Evolutionary conservation across 208 protist species (phyloP).

Genomic region (Trypanosoma avium): DNA sequence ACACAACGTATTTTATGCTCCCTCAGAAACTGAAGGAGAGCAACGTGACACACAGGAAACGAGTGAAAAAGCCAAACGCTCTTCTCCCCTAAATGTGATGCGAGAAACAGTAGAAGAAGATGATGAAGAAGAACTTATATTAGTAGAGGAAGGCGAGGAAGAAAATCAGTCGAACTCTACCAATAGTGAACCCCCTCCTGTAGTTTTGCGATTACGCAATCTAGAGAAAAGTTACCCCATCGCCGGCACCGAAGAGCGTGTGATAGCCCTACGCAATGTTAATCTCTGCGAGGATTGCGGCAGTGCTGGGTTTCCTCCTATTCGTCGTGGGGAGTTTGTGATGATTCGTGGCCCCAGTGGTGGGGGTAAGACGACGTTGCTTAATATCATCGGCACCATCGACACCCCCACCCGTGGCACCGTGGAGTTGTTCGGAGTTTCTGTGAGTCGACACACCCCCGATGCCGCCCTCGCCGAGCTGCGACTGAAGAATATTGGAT

Average conservation of each 20-base stretch:
- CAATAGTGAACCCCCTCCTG: not conserved
- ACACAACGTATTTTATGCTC: too few species aligned
- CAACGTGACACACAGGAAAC: too few species aligned
- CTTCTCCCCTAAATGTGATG: too few species aligned
- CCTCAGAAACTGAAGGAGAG: too few species aligned
- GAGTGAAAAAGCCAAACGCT: too few species aligned
- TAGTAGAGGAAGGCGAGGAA: not conserved
- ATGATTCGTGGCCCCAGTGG: slow-evolving; percentile 97
- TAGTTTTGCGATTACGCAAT: slow-evolving; percentile 61
- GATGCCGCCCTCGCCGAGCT: slow-evolving; percentile 88
- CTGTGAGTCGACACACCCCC: slow-evolving; percentile 57
- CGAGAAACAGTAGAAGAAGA: too few species aligned
- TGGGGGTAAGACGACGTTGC: slow-evolving; percentile 95
- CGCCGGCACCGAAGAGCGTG: slow-evolving; percentile 44
- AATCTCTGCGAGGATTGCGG: slow-evolving; percentile 43
- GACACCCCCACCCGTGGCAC: slow-evolving; percentile 83
- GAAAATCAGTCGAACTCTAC: not conserved
- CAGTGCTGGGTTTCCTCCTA: slow-evolving; percentile 45
- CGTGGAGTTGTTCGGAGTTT: slow-evolving; percentile 81
- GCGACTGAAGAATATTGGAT: slow-evolving; percentile 93
- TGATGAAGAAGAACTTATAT: too few species aligned
- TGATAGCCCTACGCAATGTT: slow-evolving; percentile 65
- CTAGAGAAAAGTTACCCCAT: slow-evolving; percentile 77
- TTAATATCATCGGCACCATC: slow-evolving; percentile 95
- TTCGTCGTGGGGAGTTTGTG: slow-evolving; percentile 94